Evolutionary conservation across 495 filamentous ascomycete genomes (phyloP).

Genomic region (Filosporella fistucella): DNA sequence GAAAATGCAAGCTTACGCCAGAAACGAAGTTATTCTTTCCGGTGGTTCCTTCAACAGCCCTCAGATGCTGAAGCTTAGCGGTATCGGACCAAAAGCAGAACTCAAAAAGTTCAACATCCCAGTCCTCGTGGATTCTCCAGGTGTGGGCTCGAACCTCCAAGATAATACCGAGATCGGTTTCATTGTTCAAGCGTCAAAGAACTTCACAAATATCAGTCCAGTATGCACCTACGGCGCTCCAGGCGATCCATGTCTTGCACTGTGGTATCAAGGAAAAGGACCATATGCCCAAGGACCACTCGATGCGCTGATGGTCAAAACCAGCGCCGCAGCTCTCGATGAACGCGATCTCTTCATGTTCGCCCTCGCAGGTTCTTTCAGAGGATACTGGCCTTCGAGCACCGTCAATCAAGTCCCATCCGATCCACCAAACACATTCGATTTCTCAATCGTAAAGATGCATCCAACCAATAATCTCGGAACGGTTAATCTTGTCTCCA

Average conservation of each 20-base stretch:
- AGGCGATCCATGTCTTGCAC: background rate
- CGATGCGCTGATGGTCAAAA: background rate
- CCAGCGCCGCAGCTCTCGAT: background rate
- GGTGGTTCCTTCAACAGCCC: constrained; percentile 59
- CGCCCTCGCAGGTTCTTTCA: constrained; percentile 41
- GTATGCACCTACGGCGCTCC: background rate
- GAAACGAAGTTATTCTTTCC: constrained; percentile 58
- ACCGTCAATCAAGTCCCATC: background rate
- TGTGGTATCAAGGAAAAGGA: background rate
- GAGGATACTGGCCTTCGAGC: constrained; percentile 39
- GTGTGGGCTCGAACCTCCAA: constrained; percentile 60
- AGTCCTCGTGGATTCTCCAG: constrained; percentile 49
- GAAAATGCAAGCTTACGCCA: constrained; percentile 39
- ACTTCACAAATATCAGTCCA: constrained; percentile 20
- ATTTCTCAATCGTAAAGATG: constrained; percentile 19
- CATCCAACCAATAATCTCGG: background rate
- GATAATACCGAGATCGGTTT: background rate
- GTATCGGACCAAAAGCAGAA: constrained; percentile 51
- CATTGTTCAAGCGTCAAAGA: background rate
- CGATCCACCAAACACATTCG: too few relatives aligned
- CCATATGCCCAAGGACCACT: background rate
- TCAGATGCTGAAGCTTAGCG: constrained; percentile 59
- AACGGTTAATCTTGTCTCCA: background rate
- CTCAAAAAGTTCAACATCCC: constrained; percentile 45
- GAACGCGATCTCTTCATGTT: constrained; percentile 32